phyloP scores from a whole-genome alignment of 2,329 filamentous ascomycete genomes.

The Aciculosporium take region DNA sequence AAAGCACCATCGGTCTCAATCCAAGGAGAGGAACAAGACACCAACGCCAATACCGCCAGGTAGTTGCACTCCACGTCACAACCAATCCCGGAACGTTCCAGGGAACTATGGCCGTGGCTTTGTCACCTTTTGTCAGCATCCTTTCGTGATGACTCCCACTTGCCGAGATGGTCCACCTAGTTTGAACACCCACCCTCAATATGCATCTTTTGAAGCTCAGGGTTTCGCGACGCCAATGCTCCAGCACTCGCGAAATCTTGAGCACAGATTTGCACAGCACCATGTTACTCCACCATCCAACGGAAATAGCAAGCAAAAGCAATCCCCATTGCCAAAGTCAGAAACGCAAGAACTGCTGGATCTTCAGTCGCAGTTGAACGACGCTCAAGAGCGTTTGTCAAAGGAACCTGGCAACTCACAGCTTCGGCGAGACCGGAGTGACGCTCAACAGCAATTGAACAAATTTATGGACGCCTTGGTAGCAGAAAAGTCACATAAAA shows the following conservation, averaged over 20 bases:
- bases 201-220: not conserved
- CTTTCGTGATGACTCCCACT: not conserved
- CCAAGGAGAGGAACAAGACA: not conserved
- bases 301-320: not conserved
- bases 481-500: not conserved
- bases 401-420: slow-evolving; percentile 10
- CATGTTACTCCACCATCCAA: not conserved
- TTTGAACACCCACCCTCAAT: not conserved
- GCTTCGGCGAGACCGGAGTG: slow-evolving; percentile 13
- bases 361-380: slow-evolving; percentile 16
- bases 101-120: not conserved
- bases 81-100: not conserved
- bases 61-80: not conserved
- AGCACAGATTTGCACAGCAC: not conserved
- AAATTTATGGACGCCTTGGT: slow-evolving; percentile 12
- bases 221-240: not conserved
- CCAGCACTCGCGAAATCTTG: not conserved
- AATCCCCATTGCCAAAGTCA: not conserved
- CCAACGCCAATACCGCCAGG: not conserved
- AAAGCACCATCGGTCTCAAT: not conserved
- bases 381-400: slow-evolving; percentile 13
- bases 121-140: not conserved
- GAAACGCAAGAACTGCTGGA: slow-evolving; percentile 9
- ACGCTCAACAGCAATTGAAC: slow-evolving; percentile 18
- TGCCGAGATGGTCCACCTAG: not conserved